phyloP scores from a whole-genome alignment of 2,329 filamentous ascomycete genomes.

The Alternaria infectoria region DNA sequence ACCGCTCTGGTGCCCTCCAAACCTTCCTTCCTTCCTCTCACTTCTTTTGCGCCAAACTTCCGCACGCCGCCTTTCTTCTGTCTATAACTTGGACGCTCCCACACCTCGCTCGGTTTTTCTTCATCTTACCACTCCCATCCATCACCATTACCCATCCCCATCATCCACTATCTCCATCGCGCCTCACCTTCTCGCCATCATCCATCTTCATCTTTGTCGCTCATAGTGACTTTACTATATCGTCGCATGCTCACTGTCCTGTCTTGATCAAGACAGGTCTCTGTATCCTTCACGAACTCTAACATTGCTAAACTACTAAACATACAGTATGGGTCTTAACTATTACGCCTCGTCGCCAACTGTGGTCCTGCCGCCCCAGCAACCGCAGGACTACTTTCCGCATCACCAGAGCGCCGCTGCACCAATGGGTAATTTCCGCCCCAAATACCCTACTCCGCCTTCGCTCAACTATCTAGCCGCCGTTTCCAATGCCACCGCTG shows the following conservation, averaged over 20 bases:
- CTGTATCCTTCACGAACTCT: conserved; percentile 42
- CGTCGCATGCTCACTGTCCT: conserved; percentile 39
- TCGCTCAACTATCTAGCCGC: conserved; percentile 53
- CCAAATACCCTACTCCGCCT: conserved; percentile 50
- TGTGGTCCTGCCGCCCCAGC: conserved; percentile 53
- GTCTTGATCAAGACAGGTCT: conserved; percentile 30
- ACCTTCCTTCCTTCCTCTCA: conserved; percentile 45
- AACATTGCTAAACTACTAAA: conserved; percentile 47
- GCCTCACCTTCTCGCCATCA: conserved; percentile 24
- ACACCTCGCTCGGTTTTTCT: conserved; percentile 11
- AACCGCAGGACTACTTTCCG: conserved; percentile 46
- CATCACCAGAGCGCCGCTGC: conserved; percentile 42
- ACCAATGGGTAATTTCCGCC: conserved; percentile 45
- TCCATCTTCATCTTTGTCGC: conserved; percentile 35
- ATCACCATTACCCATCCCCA: conserved; percentile 15
- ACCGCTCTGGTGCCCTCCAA: conserved; percentile 39
- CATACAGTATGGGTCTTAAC: conserved; percentile 53
- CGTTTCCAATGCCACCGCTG: conserved; percentile 56
- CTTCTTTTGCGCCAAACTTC: conserved; percentile 36
- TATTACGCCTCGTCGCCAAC: conserved; percentile 57
- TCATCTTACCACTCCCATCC: conserved; percentile 18
- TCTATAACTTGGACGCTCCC: conserved; percentile 12
- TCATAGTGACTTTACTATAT: conserved; percentile 17
- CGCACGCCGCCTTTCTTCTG: conserved; percentile 22
- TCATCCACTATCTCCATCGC: conserved; percentile 14